Evolutionary conservation across 371 early-diverging fungal genomes (phyloP), one percentile per base, ranked within the genome.

Genomic region (Lichtheimia ornata): DNA sequence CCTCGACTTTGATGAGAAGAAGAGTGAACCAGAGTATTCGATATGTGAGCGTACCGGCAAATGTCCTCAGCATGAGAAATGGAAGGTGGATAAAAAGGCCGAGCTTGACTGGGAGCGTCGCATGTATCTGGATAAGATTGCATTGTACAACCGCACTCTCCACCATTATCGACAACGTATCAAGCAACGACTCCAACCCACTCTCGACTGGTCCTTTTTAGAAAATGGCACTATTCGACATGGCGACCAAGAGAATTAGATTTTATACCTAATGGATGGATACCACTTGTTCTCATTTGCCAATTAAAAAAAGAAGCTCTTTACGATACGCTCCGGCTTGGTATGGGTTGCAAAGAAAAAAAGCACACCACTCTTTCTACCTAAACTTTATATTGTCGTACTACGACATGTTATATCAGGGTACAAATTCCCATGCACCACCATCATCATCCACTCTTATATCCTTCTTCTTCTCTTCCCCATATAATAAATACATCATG

Each of bases 141-240:
- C 45, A 9, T 44, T 27, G 13, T 25, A 41, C 42, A 44, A 56
- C 25, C 24, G 45, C 2, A 56, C 42, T 14, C 57, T 35, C 14
- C 42, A 56, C 9, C 57, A 45, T n/a, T 15, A 43, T 44, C 40
- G 42, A 24, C 42, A 25, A 27, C 40, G 57, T 20, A 56, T 56
- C 43, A 11, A 22, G 7, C 28, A 56, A 17, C 43, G 45, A 45
- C 43, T 56, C 6, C 22, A 56, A 27, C 24, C n/a, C 17, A 25
- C 45, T 5, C 44, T 24, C n/a, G 30, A 27, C 12, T 56, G 57
- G 57, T 15, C 43, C 13, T 56, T 56, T 44, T 28, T 56, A 44
- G 57, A 56, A 11, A 56, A 56, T 56, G 57, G 57, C 24, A 56
- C 57, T 27, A 56, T 56, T 14, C 42, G 45, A n/a, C 57, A 56